These are phyloP conservation scores for Pythium apleroticum DNA, from an alignment of 352 stramenopile genomes.

Conservation along the genomic window DNA sequence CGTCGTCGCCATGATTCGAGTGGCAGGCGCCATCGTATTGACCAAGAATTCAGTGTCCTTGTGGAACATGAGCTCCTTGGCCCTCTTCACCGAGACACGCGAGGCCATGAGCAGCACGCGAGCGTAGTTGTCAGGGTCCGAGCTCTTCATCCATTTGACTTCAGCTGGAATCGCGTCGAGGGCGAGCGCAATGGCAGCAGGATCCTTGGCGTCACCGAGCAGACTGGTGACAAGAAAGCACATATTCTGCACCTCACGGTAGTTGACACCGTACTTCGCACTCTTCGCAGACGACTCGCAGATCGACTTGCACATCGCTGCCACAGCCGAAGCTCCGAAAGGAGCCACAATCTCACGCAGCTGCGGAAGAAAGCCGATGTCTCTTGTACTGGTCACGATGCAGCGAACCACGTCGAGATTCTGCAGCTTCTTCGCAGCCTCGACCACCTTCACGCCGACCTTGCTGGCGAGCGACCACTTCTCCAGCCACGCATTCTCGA, in stretches of 20 bases:
- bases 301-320: not conserved
- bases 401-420: not conserved
- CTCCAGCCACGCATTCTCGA: not conserved
- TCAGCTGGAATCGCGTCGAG: not conserved
- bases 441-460: conserved; percentile 1
- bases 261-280: not conserved
- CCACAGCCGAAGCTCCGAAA: not conserved
- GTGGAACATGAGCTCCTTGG: not conserved
- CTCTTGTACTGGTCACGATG: not conserved
- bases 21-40: not conserved
- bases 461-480: not conserved
- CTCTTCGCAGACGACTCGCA: not conserved
- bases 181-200: not conserved
- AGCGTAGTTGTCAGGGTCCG: not conserved
- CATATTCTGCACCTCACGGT: not conserved
- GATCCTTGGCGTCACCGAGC: not conserved
- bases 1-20: not conserved
- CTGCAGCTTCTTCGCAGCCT: not conserved
- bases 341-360: not conserved
- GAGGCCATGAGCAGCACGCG: not conserved
- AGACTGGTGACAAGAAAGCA: too few species aligned
- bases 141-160: not conserved
- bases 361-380: not conserved
- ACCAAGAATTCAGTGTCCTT: not conserved
- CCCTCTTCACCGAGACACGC: not conserved